Evolutionary conservation across 768 basidiomycete genomes (phyloP), one percentile per base, ranked within the genome.

Genomic region (Phanerodontia chrysosporium): DNA sequence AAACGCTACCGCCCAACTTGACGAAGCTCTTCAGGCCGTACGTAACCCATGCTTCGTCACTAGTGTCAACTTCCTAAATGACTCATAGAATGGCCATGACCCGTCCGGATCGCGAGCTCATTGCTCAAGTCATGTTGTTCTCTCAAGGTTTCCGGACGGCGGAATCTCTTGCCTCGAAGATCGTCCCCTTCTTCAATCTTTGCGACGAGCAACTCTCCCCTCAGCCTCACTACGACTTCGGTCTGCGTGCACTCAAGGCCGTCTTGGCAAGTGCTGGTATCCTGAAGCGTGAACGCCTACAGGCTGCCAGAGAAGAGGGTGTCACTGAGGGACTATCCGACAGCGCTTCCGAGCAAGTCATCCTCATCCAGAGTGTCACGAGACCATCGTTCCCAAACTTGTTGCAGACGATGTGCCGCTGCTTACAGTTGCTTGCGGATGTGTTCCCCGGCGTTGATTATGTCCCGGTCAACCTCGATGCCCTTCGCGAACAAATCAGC

Each of bases 111-210:
- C 87, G 95, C 60, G 96, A 99, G 72, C 87, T 99, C 49, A 99
- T 99, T 67, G 97, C 97, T 3, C 97, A 99, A 75, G 97, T 99
- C 71, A 95, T 98, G 92, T 78, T 99, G 48, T 98, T 98, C 78
- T 98, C 97, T 21, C 97, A 98, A 77, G 97, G 97, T 62, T 99
- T 98, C 85, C 86, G 97, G 39, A 95, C 95, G 13, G 97, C 97
- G 7, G 97, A 99, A 73, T 89, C 86, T 0, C 83, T 99, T n/a
- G 97, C 97, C 1, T 93, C 93, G 57, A 98, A 98, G 74, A 92
- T 98, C 59, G 97, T 99, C 12, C 97, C 97, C 0, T 98, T 99
- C 80, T 99, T 99, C 83, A 96, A 96, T 71, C 88, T 99, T 57
- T 99, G 97, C 64, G 89, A 95, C 60, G 97, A 98, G 66, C 96